Evolutionary conservation across 2,329 filamentous ascomycete genomes (phyloP).

Genomic region (Blastomyces gilchristii): DNA sequence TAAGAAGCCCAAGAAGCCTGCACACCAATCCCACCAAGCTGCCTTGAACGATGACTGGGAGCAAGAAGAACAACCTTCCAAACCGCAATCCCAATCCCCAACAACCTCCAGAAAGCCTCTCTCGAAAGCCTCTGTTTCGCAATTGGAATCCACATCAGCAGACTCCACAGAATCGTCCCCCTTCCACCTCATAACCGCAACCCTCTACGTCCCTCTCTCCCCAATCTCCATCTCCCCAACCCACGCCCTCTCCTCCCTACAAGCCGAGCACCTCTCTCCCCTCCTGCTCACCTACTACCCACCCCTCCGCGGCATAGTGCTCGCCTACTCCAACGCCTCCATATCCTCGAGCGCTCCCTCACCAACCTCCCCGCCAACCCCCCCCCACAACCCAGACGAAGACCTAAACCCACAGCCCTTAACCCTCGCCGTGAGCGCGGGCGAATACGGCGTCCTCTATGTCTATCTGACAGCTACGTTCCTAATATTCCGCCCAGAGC

Average conservation of each 20-base stretch:
- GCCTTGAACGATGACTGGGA: background rate
- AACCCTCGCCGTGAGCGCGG: constrained; percentile 41
- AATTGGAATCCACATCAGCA: constrained; percentile 7
- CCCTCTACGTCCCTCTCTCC: constrained; percentile 56
- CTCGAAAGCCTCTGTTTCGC: constrained; percentile 27
- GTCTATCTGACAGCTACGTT: constrained; percentile 84
- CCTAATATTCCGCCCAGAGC: constrained; percentile 66
- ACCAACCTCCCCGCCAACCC: constrained; percentile 16
- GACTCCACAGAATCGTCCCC: constrained; percentile 43
- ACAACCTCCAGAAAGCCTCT: constrained; percentile 26
- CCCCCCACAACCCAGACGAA: constrained; percentile 21
- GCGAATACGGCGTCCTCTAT: constrained; percentile 79
- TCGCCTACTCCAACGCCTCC: constrained; percentile 42
- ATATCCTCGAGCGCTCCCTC: constrained; percentile 28
- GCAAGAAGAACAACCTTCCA: constrained; percentile 26
- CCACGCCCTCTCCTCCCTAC: constrained; percentile 46
- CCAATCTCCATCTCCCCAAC: constrained; percentile 45
- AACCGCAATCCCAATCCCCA: constrained; percentile 12
- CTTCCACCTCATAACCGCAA: constrained; percentile 68
- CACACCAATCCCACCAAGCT: constrained; percentile 8
- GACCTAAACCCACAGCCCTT: constrained; percentile 29
- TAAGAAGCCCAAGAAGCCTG: constrained; percentile 11
- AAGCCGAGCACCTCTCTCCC: constrained; percentile 52
- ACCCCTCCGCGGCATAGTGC: constrained; percentile 47
- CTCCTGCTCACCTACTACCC: constrained; percentile 54